Base-by-base conservation (phyloP, 768 basidiomycete genomes). In the Phaeolepiota aurea region DNA sequence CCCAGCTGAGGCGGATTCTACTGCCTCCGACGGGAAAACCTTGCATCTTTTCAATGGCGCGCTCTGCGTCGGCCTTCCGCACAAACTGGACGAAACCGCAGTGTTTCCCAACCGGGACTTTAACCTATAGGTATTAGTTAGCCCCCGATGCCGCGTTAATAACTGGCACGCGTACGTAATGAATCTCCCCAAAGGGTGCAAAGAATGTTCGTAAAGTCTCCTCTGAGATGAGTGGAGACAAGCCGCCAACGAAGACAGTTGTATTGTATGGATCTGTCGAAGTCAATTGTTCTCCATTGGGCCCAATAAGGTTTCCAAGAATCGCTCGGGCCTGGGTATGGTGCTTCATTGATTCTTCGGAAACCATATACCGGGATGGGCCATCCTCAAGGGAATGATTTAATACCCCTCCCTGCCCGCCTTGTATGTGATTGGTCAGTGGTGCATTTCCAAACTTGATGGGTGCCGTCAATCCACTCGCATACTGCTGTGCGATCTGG, bases 21-120 rank as follows among this genome's bases (percentile, higher is more conserved):
- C 89, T 90, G 12, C 92, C 92, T 22, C 88, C 90, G 48, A 96
- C 82, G 3, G 90, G 89, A 57, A 92, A 94, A 18, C 90, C 91
- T 66, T 94, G 91, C 91, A 94, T 92, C 63, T 88, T 90, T 63
- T 91, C 87, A 45, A 96, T 96, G 5, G 91, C 90, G 25, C 77
- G 72, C 59, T 93, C 90, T 9, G 92, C 92, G 60, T 96, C 92
- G 7, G 77, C 78, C 61, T 94, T 91, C 48, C 82, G 76, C 19
- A 94, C 87, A 52, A 90, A 96, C 62, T 96, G 92, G 33, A 96
- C 92, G 53, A 96, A 96, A 1, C 92, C 92, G 51, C 92, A 96
- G 48, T 92, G 87, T 54, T 94, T 94, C 38, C 89, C 90, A 32
- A 88, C 83, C 9, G 92, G 92, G n/a, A 96, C 91, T 61, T 93